Conservation (phyloP, 2,329 filamentous ascomycete genomes). For the Akanthomyces muscarius region DNA sequence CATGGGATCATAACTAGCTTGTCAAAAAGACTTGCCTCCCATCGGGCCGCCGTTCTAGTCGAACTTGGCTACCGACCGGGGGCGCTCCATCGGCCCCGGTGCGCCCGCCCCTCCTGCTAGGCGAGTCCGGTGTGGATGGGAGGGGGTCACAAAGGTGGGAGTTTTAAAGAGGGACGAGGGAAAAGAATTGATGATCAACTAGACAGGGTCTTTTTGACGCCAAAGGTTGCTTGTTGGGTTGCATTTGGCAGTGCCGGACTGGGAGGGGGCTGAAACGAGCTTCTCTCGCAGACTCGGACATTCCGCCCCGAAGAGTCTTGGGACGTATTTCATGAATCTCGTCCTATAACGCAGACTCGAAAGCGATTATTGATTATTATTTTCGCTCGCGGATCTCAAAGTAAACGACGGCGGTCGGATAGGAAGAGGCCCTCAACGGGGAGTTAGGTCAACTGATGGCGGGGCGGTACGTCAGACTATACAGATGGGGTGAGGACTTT, state of each 20-base stretch:
- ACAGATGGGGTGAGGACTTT: not conserved
- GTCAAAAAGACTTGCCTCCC: not conserved
- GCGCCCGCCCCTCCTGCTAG: slow-evolving; percentile 8
- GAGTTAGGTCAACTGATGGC: not conserved
- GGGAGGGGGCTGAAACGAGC: no score
- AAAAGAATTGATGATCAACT: no score
- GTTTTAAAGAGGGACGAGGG: not conserved
- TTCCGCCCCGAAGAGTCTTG: no score
- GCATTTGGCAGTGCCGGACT: no score
- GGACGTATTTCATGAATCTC: no score
- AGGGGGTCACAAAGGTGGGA: not conserved
- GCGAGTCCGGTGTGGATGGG: slow-evolving; percentile 2
- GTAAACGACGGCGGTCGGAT: not conserved
- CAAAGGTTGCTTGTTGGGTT: no score
- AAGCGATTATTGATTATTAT: no score
- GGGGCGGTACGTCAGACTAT: slow-evolving; percentile 12
- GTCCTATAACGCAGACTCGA: no score
- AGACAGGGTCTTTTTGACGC: no score
- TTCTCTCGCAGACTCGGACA: no score
- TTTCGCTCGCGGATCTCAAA: not conserved
- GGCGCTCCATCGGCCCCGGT: slow-evolving; percentile 12
- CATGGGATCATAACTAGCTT: not conserved
- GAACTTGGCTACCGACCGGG: slow-evolving; percentile 5
- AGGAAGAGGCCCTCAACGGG: no score
- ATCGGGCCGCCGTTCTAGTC: slow-evolving; percentile 1